Evolutionary conservation across 768 basidiomycete genomes (phyloP), one percentile per base, ranked within the genome.

Genomic region (Coprinopsis marcescibilis): DNA sequence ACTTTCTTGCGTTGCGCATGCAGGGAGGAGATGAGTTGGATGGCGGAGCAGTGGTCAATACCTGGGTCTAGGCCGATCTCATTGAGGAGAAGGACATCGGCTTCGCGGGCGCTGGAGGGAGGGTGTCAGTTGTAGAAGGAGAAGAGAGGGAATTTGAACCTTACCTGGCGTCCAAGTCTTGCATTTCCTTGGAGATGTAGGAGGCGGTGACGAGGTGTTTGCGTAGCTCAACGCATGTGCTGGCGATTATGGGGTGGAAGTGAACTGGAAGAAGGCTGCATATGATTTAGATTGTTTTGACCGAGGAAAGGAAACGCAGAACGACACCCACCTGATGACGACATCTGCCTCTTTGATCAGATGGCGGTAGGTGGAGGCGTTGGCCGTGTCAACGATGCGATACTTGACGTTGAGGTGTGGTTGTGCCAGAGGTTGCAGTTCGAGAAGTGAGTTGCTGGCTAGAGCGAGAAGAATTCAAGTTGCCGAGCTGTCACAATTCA

Each of bases 41-140:
- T 75, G 0, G 91, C 92, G 10, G 88, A 89, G 61, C 87, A 83
- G 57, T 93, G 90, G 62, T 93, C 90, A 45, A 94, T 82, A 2
- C 90, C 91, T 0, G 91, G 90, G 60, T 94, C 91, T 1, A 93
- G 71, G 1, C 89, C 88, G 29, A 95, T 89, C 64, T 97, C 94
- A 54, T 91, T 94, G 34, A 96, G 71, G 1, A 96, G 66, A 1
- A 94, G 66, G 5, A 94, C 76, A 26, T 77, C 76, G 1, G 80
- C 74, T 3, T 71, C 58, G 29, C 69, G 50, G 3, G 91, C 89
- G 3, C 89, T 68, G 47, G n/a, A 30, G 14, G 20, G 40, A 25
- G 40, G 34, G 36, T 32, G 17, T 46, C 1, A 29, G 29, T 17
- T n/a, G 11, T 12, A 23, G 21, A 20, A 32, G 26, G 15, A 12